Conservation (phyloP, 805 yeast species). For the Priceomyces carsonii region DNA sequence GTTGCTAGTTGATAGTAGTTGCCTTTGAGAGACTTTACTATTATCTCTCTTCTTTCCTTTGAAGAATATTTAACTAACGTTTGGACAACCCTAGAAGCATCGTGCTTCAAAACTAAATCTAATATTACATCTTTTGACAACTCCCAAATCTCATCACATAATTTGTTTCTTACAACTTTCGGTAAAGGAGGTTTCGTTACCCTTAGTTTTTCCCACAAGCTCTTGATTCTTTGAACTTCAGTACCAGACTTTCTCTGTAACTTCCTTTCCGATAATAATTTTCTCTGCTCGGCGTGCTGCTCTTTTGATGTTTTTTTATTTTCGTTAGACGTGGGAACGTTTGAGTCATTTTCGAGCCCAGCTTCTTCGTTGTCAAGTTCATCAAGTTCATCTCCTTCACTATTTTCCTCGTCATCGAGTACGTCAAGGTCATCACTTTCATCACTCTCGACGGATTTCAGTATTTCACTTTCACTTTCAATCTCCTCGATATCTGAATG, state of each 20-base stretch:
- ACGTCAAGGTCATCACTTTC: conserved; percentile 22
- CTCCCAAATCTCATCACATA: conserved; percentile 84
- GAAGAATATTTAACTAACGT: conserved; percentile 85
- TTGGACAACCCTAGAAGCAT: conserved; percentile 94
- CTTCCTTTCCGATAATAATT: conserved; percentile 77
- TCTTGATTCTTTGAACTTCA: conserved; percentile 81
- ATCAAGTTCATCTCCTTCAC: conserved; percentile 20
- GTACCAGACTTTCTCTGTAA: conserved; percentile 83
- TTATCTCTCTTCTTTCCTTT: conserved; percentile 72
- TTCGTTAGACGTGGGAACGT: conserved; percentile 28
- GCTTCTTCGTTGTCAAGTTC: conserved; percentile 22
- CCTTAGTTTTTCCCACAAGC: conserved; percentile 88
- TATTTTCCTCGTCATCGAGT: conserved; percentile 15
- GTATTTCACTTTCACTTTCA: conserved; percentile 20
- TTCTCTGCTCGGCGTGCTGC: conserved; percentile 81
- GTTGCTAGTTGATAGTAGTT: conserved; percentile 81
- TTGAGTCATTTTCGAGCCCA: conserved; percentile 18
- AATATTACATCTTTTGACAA: conserved; percentile 72
- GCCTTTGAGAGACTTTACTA: conserved; percentile 71
- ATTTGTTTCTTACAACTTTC: conserved; percentile 69
- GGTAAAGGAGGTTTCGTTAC: conserved; percentile 82
- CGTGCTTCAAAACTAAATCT: conserved; percentile 91
- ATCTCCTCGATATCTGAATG: conserved; percentile 11
- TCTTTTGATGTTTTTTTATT: conserved; percentile 58
- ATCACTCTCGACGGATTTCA: conserved; percentile 22